These are phyloP conservation scores for Gamsiella multidivaricata DNA, from an alignment of 192 early-diverging fungal species.

Conservation along the genomic window DNA sequence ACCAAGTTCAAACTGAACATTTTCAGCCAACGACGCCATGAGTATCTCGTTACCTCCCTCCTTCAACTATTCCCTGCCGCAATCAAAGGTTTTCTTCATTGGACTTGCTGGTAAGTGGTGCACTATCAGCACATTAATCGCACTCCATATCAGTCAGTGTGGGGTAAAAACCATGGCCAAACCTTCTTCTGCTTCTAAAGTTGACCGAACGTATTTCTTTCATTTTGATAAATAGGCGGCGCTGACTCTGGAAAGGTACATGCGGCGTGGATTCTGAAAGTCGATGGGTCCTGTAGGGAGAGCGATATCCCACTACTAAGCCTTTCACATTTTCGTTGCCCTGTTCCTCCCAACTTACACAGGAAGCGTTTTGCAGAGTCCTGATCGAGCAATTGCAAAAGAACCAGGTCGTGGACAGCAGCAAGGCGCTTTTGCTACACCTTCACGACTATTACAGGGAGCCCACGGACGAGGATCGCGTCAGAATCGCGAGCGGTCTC, in stretches of 20 bases:
- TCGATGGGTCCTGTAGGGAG: too few species aligned
- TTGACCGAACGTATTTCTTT: background rate
- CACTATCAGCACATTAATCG: background rate
- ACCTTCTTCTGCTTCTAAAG: conserved; percentile 10
- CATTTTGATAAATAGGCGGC: conserved; percentile 19
- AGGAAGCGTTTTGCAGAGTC: conserved; percentile 45
- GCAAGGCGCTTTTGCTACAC: conserved; percentile 65
- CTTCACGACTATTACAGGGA: conserved; percentile 76
- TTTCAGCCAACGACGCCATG: conserved; percentile 7
- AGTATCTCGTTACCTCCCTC: conserved; percentile 33
- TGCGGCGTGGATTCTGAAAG: background rate
- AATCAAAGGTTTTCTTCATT: conserved; percentile 38
- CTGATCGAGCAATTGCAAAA: conserved; percentile 57
- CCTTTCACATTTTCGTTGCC: background rate
- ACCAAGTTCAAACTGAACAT: too few species aligned
- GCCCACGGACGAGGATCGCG: conserved; percentile 64
- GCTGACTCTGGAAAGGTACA: conserved; percentile 51
- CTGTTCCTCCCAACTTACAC: background rate
- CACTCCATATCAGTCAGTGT: background rate
- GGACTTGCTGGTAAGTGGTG: conserved; percentile 44
- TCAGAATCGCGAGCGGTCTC: conserved; percentile 57
- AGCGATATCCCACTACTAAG: too few species aligned
- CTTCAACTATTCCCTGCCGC: conserved; percentile 35
- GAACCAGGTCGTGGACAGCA: conserved; percentile 54
- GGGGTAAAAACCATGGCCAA: background rate